Evolutionary conservation across 495 filamentous ascomycete species (phyloP), one percentile per base, ranked within the genome.

Genomic region (Aspergillus incahuasiensis): DNA sequence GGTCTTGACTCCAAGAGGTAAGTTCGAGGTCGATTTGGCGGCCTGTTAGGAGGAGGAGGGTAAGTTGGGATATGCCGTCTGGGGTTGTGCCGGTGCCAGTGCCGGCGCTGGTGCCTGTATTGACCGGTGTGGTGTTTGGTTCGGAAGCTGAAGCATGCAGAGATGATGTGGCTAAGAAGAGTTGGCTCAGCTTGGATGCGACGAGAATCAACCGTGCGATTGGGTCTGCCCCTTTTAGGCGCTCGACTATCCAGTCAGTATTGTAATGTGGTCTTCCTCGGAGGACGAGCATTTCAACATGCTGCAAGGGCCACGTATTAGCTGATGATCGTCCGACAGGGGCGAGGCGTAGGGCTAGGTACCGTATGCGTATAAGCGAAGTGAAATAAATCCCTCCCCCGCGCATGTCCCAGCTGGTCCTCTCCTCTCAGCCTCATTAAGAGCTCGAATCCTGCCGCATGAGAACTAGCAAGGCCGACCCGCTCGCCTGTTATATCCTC

Each of bases 331-430:
- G 22, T 9, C 18, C 19, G 5, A 18, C 3, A 55, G 18, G 30
- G 16, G 12, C 8, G 32, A 12, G 19, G 41, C 21, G 16, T 38
- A 40, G 38, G 38, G 15, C 13, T 43, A 63, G 68, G 42, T 57
- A 77, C 74, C 54, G 63, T 72, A 49, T 74, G 73, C 15, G 68
- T 61, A 64, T 69, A 76, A 25, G 72, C 74, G 62, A 73, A 76
- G 24, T 63, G 67, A 35, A 77, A 75, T 57, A 77, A 59, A 58
- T 68, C 71, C n/a, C 72, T 62, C 24, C 74, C 72, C 24, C 63
- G 67, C 20, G 61, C 59, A 52, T 71, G 41, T 32, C 58, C 61
- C 16, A 75, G 32, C 52, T 72, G 71, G 13, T 59, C 49, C 40
- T 66, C 55, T 6, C 72, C 73, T 55, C 73, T 64, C 24, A 75